Evolutionary conservation across 2,329 filamentous ascomycete genomes (phyloP).

Genomic region (Sporothrix phasma): DNA sequence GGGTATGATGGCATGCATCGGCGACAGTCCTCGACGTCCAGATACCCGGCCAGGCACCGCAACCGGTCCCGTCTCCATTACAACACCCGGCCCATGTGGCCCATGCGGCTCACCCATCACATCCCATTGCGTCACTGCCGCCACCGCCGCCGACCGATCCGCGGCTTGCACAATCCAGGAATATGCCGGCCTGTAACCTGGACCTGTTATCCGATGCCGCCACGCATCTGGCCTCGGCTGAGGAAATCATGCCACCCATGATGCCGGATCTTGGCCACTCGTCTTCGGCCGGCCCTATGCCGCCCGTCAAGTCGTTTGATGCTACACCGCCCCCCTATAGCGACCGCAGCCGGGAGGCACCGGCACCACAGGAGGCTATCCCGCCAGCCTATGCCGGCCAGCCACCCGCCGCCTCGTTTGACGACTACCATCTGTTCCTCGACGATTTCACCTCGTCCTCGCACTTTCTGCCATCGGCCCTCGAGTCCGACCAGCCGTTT

Average conservation of each 20-base stretch:
- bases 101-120: neutral
- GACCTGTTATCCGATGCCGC: constrained; percentile 52
- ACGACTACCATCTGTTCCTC: constrained; percentile 50
- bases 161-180: constrained; percentile 35
- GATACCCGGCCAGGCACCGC: constrained; percentile 18
- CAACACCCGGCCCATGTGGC: neutral
- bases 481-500: constrained; percentile 44
- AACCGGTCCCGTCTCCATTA: neutral
- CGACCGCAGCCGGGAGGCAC: constrained; percentile 36
- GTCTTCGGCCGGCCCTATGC: constrained; percentile 29
- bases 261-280: constrained; percentile 35
- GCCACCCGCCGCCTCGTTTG: constrained; percentile 33
- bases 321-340: constrained; percentile 36
- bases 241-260: constrained; percentile 45
- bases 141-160: constrained; percentile 33
- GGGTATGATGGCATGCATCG: constrained; percentile 37
- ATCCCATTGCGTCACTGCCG: constrained; percentile 11
- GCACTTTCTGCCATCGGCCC: constrained; percentile 45
- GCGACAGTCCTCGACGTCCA: constrained; percentile 17
- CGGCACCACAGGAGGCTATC: constrained; percentile 32
- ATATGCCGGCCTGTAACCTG: constrained; percentile 42
- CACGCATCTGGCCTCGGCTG: constrained; percentile 41
- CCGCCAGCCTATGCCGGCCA: constrained; percentile 32
- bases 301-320: constrained; percentile 40
- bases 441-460: constrained; percentile 47